These are phyloP conservation scores for Cyberlindnera amylophila DNA, from an alignment of 805 yeast genomes.

Conservation along the genomic window DNA sequence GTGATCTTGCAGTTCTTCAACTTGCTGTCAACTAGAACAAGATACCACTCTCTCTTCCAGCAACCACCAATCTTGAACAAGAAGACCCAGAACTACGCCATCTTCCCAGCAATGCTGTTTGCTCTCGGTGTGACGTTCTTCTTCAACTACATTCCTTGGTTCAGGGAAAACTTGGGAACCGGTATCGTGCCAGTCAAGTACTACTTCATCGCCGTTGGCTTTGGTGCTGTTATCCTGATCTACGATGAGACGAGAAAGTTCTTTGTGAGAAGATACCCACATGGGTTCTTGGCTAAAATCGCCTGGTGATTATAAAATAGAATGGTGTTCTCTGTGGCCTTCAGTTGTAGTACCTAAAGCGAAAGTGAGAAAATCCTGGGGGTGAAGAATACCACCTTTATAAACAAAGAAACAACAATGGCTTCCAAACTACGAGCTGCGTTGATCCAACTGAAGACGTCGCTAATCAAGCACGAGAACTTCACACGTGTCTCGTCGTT, in stretches of 20 bases:
- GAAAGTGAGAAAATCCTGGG: no score
- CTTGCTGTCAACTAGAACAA: slow-evolving; percentile 39
- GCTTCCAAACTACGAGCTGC: slow-evolving; percentile 42
- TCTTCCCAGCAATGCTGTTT: slow-evolving; percentile 34
- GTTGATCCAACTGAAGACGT: slow-evolving; percentile 72
- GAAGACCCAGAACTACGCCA: slow-evolving; percentile 19
- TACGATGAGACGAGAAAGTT: slow-evolving; percentile 43
- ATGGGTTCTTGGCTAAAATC: slow-evolving; percentile 33
- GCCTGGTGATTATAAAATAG: slow-evolving; percentile 35
- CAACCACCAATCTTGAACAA: slow-evolving; percentile 36
- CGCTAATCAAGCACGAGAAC: slow-evolving; percentile 69
- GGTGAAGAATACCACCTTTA: no score
- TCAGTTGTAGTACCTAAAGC: no score
- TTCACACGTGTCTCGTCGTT: slow-evolving; percentile 56
- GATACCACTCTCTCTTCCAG: slow-evolving; percentile 39
- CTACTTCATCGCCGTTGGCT: slow-evolving; percentile 43
- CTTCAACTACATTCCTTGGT: slow-evolving; percentile 40
- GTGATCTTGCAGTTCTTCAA: slow-evolving; percentile 47
- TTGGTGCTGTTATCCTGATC: slow-evolving; percentile 37
- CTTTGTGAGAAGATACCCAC: slow-evolving; percentile 35
- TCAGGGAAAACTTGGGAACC: slow-evolving; percentile 35
- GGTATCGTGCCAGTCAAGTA: slow-evolving; percentile 41
- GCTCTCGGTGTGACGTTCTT: slow-evolving; percentile 38
- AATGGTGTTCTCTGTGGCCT: not conserved
- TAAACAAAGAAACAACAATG: no score